Base-by-base conservation (phyloP, 116 monocot species). In the Zostera marina region DNA sequence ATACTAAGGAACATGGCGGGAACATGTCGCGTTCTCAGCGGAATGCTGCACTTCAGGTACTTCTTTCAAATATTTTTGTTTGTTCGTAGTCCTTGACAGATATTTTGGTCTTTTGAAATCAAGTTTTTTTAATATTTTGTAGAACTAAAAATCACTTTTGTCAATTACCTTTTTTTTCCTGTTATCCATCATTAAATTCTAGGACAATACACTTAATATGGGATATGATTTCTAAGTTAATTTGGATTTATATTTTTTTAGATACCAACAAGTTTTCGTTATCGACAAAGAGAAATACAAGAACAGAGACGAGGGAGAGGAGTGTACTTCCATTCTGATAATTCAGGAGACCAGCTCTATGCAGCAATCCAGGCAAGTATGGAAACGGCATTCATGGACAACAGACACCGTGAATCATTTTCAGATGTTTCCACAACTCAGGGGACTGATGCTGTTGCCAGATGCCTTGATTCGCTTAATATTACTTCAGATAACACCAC, bases 241-340 rank as follows among this genome's bases (percentile, higher is more conserved):
- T 32, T 32, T 32, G 32, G 32, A 32, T 32, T 32, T 32, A 32
- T 32, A 32, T 32, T 59, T 26, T 32, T 61, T 16, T 25, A 96
- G 89, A 81, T 96, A 72, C 96, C 96, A 42, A 89, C 82, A 26
- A 89, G 96, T 69, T 96, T 96, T 20, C 77, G 72, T 61, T 96
- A 74, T 72, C 70, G 82, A 43, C 59, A 59, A 42, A 21, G 46
- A 59, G 68, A 47, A 63, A 77, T 73, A 58, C 77, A 79, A 67
- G 85, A 80, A 17, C 84, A 79, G 10, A 79, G 85, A n/a, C 76
- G 78, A 43, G 78, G 82, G 23, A 81, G 93, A 71, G 78, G 76
- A 21, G 77, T 41, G 70, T 67, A 22, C 66, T 42, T 73, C 73
- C 76, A 41, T 32, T 52, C 57, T 19, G 81, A 81, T 47, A 55